Base-by-base conservation (phyloP, 352 stramenopile species). In the Saprolegnia parasitica region DNA sequence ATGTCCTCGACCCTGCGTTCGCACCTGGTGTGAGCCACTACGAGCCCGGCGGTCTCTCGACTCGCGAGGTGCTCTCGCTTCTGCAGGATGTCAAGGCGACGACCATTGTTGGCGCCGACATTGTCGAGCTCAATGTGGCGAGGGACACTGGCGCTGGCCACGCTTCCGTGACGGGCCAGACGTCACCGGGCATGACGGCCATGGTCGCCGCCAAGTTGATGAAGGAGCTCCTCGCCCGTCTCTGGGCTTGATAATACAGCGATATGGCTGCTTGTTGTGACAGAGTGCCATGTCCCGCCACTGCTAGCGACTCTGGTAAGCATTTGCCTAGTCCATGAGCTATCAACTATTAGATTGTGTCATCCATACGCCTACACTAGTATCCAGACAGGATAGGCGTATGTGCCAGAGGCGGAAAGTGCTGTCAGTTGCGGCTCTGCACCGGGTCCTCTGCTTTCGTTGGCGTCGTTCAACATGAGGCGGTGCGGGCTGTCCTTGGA, bases 171-270 rank as follows among this genome's bases (percentile, higher is more conserved):
- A 47, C 57, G 15, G 57, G 57, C 23, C 24, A 65, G 24, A 35
- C 40, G 35, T 35, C 57, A 11, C 37, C 23, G 29, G 60, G 66
- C 66, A 64, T 74, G n/a, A 74, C 68, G 10, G 68, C 57, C 35
- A 67, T 71, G 64, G 68, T 74, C 4, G 68, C 68, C 15, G 66
- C 50, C 37, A 74, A 74, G 26, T n/a, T 74, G 10, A 21, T 58
- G 6, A 66, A 67, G 37, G 68, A 74, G 42, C 29, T 74, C 11
- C 29, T 57, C 16, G 56, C 42, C 16, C 46, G 46, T 23, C 72
- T 74, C 13, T 21, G 40, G 5, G 35, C 42, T 8, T 49, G 10
- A 35, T 35, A n/a, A n/a, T n/a, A n/a, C n/a, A n/a, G n/a, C n/a
- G n/a, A n/a, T n/a, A n/a, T n/a, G n/a, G n/a, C n/a, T n/a, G n/a